Evolutionary conservation across 257 asterid genomes (phyloP), one percentile per base, ranked within the genome.

Genomic region (Jacaranda copaia): DNA sequence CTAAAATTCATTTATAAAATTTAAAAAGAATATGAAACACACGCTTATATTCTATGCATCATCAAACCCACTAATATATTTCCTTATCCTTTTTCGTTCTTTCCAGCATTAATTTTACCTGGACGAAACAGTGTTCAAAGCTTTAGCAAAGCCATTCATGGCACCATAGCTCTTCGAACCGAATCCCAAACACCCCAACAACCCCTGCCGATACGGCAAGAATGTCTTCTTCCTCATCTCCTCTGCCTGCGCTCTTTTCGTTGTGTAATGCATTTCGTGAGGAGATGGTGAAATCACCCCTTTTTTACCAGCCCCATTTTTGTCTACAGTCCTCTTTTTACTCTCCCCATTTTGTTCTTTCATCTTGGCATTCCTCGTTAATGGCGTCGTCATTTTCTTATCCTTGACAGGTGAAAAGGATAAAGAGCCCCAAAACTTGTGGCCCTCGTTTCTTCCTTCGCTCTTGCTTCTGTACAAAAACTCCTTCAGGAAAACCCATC

Each of bases 221-320:
- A 85, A 92, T 18, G 97, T 92, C 88, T 87, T 90, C 85, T 80
- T 92, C 90, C 90, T 87, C 96, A 90, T 83, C 87, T 92, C 96
- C 81, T 90, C 97, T 39, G 96, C 91, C 81, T 92, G 97, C 36
- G 97, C 97, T 10, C 93, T 78, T 69, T 92, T 87, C 9, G 90
- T 81, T 0, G 93, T 88, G 88, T 92, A 92, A 75, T 88, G 96
- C 81, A 90, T n/a, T 58, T 93, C 97, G n/a, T 93, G 98, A n/a
- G 98, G 86, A 4, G 97, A 93, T 20, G 81, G 85, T 5, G 87
- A 15, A 2, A 74, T 79, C 3, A 79, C 83, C 78, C 91, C 86
- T 69, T 87, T 91, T 69, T 88, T 91, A 10, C 90, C 88, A 6
- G 57, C 61, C 11, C 77, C 43, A 5, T 43, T 68, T 42, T 81